Evolutionary conservation across 169 alveolate genomes (phyloP), one percentile per base, ranked within the genome.

Genomic region (Neospora caninum): DNA sequence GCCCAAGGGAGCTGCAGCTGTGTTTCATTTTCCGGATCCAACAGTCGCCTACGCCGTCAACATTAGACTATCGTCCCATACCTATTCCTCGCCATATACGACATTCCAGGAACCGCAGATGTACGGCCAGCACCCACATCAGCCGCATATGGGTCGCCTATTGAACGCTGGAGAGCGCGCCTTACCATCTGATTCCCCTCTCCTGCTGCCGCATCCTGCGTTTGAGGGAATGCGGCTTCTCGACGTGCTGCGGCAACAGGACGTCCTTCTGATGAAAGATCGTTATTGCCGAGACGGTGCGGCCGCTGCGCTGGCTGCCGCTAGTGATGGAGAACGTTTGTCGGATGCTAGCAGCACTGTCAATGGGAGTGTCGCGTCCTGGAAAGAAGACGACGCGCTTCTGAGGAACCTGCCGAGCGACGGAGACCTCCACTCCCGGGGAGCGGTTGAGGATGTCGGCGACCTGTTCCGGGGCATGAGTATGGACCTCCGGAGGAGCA

Each of bases 21-120:
- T 82, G 39, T 82, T 82, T 45, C 88, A 82, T 42, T 82, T 82
- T 42, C 38, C 88, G 43, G 88, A 82, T 42, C 54, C 64, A 29
- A 42, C 39, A 18, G 67, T 42, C 25, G 22, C 88, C 27, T 82
- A 82, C 43, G 88, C 88, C 34, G 64, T 82, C 18, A 82, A 82
- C n/a, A 82, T 82, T 42, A 82, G 88, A 42, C 20, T 82, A 34
- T 6, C 88, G 64, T 82, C 88, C 4, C 53, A 42, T 13, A 34
- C 88, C 18, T 34, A 69, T 7, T 27, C n/a, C 41, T 10, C 49
- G 9, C 42, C 41, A 2, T 2, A n/a, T 4, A n/a, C 64, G 67
- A 29, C 88, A 16, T 20, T 38, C 64, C 34, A 25, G 2, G 36
- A 34, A 34, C 20, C 88, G 36, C 34, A n/a, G 29, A 29, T 27